These are phyloP conservation scores for Annona squamosa DNA, from an alignment of 164 flowering plant genomes.

Conservation along the genomic window DNA sequence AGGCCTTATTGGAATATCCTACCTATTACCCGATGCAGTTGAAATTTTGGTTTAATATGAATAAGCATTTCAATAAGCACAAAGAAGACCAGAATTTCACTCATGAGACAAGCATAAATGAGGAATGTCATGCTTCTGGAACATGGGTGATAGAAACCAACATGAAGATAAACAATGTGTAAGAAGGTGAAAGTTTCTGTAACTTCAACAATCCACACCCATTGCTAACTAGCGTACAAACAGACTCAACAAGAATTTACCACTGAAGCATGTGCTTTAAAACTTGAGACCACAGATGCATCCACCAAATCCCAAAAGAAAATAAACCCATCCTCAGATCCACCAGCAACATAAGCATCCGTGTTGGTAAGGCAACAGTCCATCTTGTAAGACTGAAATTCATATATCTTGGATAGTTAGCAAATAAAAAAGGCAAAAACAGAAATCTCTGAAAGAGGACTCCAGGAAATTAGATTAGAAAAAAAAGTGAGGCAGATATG, in stretches of 20 bases:
- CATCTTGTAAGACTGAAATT: conserved; percentile 76
- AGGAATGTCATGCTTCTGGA: not conserved
- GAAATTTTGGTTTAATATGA: no score
- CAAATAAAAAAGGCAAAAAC: not conserved
- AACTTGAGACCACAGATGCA: conserved; percentile 72
- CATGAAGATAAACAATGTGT: not conserved
- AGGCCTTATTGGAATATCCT: no score
- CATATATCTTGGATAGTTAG: not conserved
- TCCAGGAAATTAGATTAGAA: not conserved
- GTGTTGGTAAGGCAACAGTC: conserved; percentile 90
- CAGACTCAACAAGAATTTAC: conserved; percentile 29
- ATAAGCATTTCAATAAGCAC: no score
- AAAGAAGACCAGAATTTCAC: no score
- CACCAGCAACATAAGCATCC: conserved; percentile 86
- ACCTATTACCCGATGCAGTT: no score
- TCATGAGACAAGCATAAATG: not conserved
- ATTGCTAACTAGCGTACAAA: not conserved
- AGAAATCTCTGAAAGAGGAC: not conserved
- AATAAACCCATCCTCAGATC: conserved; percentile 89
- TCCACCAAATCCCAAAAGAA: conserved; percentile 98
- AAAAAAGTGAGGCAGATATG: not conserved
- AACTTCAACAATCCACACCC: not conserved
- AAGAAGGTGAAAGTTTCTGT: not conserved
- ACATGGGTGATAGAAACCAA: not conserved
- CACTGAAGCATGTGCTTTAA: conserved; percentile 87